Evolutionary conservation across 495 filamentous ascomycete genomes (phyloP), one percentile per base, ranked within the genome.

Genomic region (Gamarada debralockiae): DNA sequence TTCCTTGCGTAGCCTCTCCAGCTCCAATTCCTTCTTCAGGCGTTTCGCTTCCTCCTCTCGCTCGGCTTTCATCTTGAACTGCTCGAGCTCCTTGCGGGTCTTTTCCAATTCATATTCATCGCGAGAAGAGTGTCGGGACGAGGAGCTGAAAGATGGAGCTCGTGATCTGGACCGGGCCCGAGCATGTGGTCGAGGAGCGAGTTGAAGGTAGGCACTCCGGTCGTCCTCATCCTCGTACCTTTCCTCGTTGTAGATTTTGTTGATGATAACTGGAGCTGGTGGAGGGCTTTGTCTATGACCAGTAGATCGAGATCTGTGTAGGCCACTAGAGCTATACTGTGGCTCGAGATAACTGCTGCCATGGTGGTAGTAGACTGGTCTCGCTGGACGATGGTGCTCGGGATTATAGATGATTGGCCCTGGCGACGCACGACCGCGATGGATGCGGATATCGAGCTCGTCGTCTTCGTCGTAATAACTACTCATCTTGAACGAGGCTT

Each of bases 371-470:
- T 31, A 31, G 9, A 47, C 15, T 5, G 44, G 44, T 18, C 44
- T 1, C 12, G 13, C 37, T 15, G 47, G 50, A 8, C 48, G 57
- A 15, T 41, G 46, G 46, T 47, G 50, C 24, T 63, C 60, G 6
- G 48, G 56, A 10, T n/a, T n/a, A 21, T 54, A 59, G 33, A 59
- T 22, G 6, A 44, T 62, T 12, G 69, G 60, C 17, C 59, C 57
- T n/a, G 69, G 60, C 23, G 66, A 67, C 3, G 63, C 52, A 42
- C 66, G 63, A 22, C 63, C 70, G 45, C 65, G 70, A 13, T 64
- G 62, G 34, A 73, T 57, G 40, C 61, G 73, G 52, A 79, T 67
- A 58, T 77, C 73, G 55, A 77, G 56, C 25, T 74, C 70, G 4
- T 68, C 67, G 13, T 72, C 67, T 6, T 70, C 67, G 21, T 67